These are phyloP conservation scores for Irpex sp. DNA, from an alignment of 1,284 basidiomycete genomes.

Conservation along the genomic window DNA sequence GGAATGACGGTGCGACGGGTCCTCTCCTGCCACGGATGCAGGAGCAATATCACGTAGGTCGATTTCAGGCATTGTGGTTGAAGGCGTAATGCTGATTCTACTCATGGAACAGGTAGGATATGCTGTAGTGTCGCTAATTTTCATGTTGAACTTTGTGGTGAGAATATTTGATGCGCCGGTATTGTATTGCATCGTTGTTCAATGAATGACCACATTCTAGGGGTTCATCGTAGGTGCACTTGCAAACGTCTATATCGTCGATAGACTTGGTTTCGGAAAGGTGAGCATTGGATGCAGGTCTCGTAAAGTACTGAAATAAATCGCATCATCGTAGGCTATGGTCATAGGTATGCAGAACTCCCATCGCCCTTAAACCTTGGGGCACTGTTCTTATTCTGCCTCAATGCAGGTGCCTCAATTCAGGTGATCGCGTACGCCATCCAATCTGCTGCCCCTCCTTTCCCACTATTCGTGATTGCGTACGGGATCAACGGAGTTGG, in stretches of 20 bases:
- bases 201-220: constrained; percentile 20
- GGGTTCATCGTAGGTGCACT: constrained; percentile 45
- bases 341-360: too few relatives aligned
- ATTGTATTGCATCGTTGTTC: neutral
- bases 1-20: constrained; percentile 60
- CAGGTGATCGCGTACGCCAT: constrained; percentile 47
- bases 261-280: constrained; percentile 54
- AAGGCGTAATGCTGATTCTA: neutral
- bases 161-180: neutral
- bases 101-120: constrained; percentile 33
- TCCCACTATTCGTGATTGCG: constrained; percentile 55
- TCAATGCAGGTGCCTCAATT: constrained; percentile 26
- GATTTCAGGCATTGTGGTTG: neutral
- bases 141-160: constrained; percentile 53
- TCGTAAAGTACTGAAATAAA: neutral
- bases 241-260: constrained; percentile 46
- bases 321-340: neutral
- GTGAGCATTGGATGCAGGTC: constrained; percentile 24
- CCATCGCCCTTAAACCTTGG: too few relatives aligned
- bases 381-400: neutral
- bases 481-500: constrained; percentile 64
- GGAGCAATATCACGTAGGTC: constrained; percentile 41
- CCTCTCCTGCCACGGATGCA: constrained; percentile 58
- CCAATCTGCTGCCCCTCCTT: constrained; percentile 59
- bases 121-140: constrained; percentile 50